Base-by-base conservation (phyloP, 208 protist species). In the Acanthamoeba lenticulata region DNA sequence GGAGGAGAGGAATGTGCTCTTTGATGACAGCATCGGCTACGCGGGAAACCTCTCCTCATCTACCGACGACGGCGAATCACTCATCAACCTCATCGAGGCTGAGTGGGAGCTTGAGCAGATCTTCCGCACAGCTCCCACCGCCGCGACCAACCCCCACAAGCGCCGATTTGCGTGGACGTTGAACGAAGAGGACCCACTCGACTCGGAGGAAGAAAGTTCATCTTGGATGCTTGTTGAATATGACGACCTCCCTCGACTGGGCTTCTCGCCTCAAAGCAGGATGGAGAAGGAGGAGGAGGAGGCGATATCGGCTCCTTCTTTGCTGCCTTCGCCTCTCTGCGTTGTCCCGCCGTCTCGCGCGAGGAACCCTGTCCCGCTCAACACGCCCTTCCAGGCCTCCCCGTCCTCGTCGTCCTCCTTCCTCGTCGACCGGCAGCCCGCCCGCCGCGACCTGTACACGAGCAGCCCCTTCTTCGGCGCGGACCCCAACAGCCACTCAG, bases 281-380 rank as follows among this genome's bases (percentile, higher is more conserved):
- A 57, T 57, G 62, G 5, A 34, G 21, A 29, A 72, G 1, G 62
- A 72, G 34, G 62, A 72, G 62, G 17, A 29, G 62, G 62, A 21
- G 11, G 62, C 62, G 17, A 19, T 29, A 38, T 29, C 62, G 13
- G 29, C 60, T 69, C 27, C 21, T 72, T 11, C 52, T 27, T 60
- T n/a, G n/a, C 52, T 27, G 11, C 62, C 27, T 9, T 29, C 62
- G 6, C 62, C n/a, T 17, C 62, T 72, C 34, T 72, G n/a, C 15
- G 62, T 72, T 11, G 15, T 40, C 6, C 62, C 62, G 27, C 62
- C 62, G 7, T 72, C 62, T 32, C 62, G 62, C 36, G 62, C 62
- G 62, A 72, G 62, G 62, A 72, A 72, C 62, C 62, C 62, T 11
- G 62, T 72, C 5, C 62, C 62, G n/a, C 62, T 72, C 62, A 72